Conservation (phyloP, 1,284 basidiomycete species). For the Hemileia vastatrix region DNA sequence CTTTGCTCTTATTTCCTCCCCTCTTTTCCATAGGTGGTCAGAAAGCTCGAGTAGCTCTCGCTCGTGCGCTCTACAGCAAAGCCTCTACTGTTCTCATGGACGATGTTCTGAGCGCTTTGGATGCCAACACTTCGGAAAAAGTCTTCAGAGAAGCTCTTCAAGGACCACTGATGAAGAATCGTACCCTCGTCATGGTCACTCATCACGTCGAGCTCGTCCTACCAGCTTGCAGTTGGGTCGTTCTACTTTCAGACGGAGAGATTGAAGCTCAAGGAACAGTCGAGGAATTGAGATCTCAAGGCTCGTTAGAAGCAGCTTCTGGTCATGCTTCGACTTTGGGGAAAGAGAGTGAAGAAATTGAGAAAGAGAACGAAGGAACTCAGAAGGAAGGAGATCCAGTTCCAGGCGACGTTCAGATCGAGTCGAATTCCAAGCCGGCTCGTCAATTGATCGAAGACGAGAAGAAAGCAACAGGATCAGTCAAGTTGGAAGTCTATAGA, state of each 20-base stretch:
- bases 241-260: conserved; percentile 17
- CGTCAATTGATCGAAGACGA: conserved; percentile 25
- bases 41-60: conserved; percentile 47
- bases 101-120: conserved; percentile 63
- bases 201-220: conserved; percentile 37
- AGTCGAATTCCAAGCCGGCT: conserved; percentile 16
- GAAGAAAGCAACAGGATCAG: conserved; percentile 23
- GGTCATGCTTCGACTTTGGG: background rate
- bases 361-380: conserved; percentile 33
- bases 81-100: conserved; percentile 51
- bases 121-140: conserved; percentile 66
- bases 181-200: conserved; percentile 64
- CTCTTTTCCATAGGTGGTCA: background rate
- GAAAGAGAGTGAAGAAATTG: conserved; percentile 26
- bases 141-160: conserved; percentile 33
- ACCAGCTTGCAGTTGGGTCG: conserved; percentile 34
- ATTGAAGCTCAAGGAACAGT: conserved; percentile 20
- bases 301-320: background rate
- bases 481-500: conserved; percentile 25
- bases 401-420: conserved; percentile 11
- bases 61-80: conserved; percentile 32
- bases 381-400: conserved; percentile 32
- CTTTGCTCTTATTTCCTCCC: no score
- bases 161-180: conserved; percentile 52
- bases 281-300: conserved; percentile 7